Evolutionary conservation across 495 filamentous ascomycete genomes (phyloP).

Genomic region (Bacidia gigantensis): DNA sequence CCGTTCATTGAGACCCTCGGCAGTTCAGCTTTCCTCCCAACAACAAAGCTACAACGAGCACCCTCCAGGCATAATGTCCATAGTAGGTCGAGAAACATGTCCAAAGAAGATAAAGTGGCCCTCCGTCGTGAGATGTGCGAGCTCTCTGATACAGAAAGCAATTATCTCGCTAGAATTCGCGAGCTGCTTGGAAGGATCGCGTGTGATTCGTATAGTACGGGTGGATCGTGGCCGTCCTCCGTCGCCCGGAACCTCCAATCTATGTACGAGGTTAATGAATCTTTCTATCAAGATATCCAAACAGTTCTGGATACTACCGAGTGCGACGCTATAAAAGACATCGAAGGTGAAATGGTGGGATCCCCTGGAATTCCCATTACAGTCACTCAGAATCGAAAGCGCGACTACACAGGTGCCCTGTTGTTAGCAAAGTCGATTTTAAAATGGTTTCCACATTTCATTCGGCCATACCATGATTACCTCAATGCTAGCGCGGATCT

Average conservation of each 20-base stretch:
- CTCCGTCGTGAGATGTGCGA: slow-evolving; percentile 84
- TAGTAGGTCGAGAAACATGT: slow-evolving; percentile 57
- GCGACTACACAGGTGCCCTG: slow-evolving; percentile 59
- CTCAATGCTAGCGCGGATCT: slow-evolving; percentile 76
- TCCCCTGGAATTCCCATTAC: slow-evolving; percentile 27
- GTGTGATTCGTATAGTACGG: slow-evolving; percentile 46
- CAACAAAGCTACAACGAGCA: slow-evolving; percentile 70
- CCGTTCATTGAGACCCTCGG: slow-evolving; percentile 65
- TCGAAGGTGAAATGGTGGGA: slow-evolving; percentile 25
- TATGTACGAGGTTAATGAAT: slow-evolving; percentile 66
- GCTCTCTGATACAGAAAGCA: slow-evolving; percentile 82
- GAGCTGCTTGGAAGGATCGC: slow-evolving; percentile 65
- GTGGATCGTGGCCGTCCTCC: slow-evolving; percentile 51
- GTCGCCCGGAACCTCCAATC: slow-evolving; percentile 68
- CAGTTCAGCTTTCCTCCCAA: slow-evolving; percentile 72
- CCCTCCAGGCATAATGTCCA: slow-evolving; percentile 73
- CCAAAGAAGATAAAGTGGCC: slow-evolving; percentile 67
- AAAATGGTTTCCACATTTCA: slow-evolving; percentile 85
- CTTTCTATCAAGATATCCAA: slow-evolving; percentile 61
- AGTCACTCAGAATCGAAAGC: slow-evolving; percentile 35
- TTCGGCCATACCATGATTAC: slow-evolving; percentile 78
- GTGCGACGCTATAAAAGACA: slow-evolving; percentile 57
- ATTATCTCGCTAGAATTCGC: slow-evolving; percentile 76
- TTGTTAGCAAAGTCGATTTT: slow-evolving; percentile 64
- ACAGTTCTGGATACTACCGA: slow-evolving; percentile 71